Evolutionary conservation across 345 rosid species (phyloP).

Genomic region (Syzygium aqueum): DNA sequence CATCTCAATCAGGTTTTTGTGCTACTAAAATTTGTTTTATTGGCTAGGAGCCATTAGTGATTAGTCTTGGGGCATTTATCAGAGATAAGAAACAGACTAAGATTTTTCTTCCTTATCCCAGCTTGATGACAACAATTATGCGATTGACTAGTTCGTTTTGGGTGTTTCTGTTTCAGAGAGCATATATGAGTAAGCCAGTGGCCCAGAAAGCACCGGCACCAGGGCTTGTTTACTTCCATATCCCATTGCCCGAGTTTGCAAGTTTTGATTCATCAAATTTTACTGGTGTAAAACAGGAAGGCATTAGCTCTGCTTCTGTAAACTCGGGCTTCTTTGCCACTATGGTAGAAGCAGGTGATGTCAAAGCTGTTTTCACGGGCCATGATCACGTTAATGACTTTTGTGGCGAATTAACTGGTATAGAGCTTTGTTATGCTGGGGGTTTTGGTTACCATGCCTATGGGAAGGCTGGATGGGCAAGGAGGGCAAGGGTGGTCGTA

Average conservation of each 20-base stretch:
- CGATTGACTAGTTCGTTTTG: neutral
- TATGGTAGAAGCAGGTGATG: constrained; percentile 71
- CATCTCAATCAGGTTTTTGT: neutral
- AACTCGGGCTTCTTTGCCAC: constrained; percentile 90
- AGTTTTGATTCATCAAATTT: constrained; percentile 44
- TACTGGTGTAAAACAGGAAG: constrained; percentile 71
- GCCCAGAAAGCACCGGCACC: constrained; percentile 64
- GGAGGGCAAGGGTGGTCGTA: constrained; percentile 72
- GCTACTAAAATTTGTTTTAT: neutral
- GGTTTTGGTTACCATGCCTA: constrained; percentile 96
- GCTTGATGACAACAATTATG: neutral
- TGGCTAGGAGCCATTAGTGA: neutral
- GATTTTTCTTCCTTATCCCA: neutral
- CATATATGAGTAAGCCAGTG: constrained; percentile 42
- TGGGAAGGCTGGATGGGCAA: constrained; percentile 84
- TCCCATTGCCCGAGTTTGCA: constrained; percentile 75
- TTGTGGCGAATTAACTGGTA: constrained; percentile 53
- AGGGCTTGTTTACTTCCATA: constrained; percentile 85
- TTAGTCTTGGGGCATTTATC: neutral
- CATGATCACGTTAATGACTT: constrained; percentile 91
- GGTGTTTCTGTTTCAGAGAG: constrained; percentile 30
- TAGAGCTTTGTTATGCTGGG: constrained; percentile 89
- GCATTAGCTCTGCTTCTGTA: constrained; percentile 51
- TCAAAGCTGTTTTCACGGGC: constrained; percentile 80
- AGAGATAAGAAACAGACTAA: neutral